These are phyloP conservation scores for Candida albicans DNA, from an alignment of 1,139 yeast genomes.

Conservation along the genomic window DNA sequence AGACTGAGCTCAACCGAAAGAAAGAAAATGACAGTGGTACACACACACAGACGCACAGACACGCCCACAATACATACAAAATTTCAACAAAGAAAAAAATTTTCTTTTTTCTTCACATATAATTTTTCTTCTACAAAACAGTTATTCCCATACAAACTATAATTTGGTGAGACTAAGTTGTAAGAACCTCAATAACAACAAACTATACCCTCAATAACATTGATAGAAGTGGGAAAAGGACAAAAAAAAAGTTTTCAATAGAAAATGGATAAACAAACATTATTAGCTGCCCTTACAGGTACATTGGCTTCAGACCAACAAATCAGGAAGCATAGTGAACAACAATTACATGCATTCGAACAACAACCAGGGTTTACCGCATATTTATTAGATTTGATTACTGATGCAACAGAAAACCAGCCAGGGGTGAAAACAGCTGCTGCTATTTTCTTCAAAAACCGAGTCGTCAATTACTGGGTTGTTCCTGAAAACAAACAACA, in stretches of 20 bases:
- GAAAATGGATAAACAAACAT: constrained; percentile 42
- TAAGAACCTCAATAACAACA: too few species aligned
- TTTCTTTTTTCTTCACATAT: too few species aligned
- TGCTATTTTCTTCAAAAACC: constrained; percentile 67
- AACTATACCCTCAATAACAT: too few species aligned
- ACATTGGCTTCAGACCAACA: constrained; percentile 42
- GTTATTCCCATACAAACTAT: too few species aligned
- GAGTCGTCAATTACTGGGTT: constrained; percentile 59
- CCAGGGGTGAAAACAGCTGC: constrained; percentile 58
- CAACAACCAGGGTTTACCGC: constrained; percentile 58
- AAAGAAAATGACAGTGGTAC: too few species aligned
- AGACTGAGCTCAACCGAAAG: too few species aligned
- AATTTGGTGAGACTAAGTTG: too few species aligned
- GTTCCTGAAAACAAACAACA: constrained; percentile 38
- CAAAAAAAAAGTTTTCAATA: background rate
- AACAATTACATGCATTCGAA: constrained; percentile 40
- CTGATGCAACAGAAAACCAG: constrained; percentile 42
- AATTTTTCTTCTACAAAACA: too few species aligned
- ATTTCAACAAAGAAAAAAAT: too few species aligned
- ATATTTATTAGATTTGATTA: constrained; percentile 53
- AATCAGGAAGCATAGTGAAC: constrained; percentile 44
- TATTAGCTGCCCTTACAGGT: constrained; percentile 44
- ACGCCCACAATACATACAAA: too few species aligned
- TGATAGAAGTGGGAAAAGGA: too few species aligned
- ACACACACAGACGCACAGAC: too few species aligned